phyloP scores from a whole-genome alignment of 257 asterid species.

The Ilex asprella region DNA sequence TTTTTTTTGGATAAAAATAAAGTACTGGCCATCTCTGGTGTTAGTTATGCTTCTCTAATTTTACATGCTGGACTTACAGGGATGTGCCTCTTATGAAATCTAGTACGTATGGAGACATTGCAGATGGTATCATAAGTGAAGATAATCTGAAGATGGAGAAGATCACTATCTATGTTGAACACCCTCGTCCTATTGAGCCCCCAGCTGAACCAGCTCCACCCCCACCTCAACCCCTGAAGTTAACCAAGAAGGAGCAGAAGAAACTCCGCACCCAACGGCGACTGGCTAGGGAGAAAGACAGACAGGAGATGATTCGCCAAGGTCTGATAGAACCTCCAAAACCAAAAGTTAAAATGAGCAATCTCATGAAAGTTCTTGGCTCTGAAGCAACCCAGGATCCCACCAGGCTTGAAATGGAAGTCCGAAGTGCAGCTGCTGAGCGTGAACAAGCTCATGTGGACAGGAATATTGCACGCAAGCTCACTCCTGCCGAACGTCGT shows the following conservation, averaged over 20 bases:
- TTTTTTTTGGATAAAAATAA: no score
- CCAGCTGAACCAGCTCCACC: slow-evolving; percentile 89
- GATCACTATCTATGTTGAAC: slow-evolving; percentile 72
- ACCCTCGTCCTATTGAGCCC: slow-evolving; percentile 91
- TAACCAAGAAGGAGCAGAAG: slow-evolving; percentile 94
- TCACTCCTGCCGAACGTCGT: slow-evolving; percentile 91
- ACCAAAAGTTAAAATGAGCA: slow-evolving; percentile 93
- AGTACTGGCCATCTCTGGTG: no score
- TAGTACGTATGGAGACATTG: slow-evolving; percentile 49
- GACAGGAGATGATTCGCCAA: slow-evolving; percentile 89
- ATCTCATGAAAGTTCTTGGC: slow-evolving; percentile 93
- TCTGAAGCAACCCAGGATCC: slow-evolving; percentile 99
- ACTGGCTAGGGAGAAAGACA: slow-evolving; percentile 74
- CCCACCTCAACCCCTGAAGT: slow-evolving; percentile 92
- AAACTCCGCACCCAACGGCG: slow-evolving; percentile 89
- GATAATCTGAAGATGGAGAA: slow-evolving; percentile 64
- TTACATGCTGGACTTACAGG: slow-evolving; percentile 31
- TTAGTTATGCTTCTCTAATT: no score
- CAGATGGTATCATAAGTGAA: slow-evolving; percentile 31
- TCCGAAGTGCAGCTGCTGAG: slow-evolving; percentile 95
- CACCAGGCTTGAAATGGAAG: slow-evolving; percentile 87
- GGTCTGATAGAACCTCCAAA: slow-evolving; percentile 89
- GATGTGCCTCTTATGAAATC: slow-evolving; percentile 59
- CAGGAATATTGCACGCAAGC: slow-evolving; percentile 83
- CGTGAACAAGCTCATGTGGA: slow-evolving; percentile 97